phyloP scores from a whole-genome alignment of 1,139 yeast species.

The Magnusiomyces ingens region DNA sequence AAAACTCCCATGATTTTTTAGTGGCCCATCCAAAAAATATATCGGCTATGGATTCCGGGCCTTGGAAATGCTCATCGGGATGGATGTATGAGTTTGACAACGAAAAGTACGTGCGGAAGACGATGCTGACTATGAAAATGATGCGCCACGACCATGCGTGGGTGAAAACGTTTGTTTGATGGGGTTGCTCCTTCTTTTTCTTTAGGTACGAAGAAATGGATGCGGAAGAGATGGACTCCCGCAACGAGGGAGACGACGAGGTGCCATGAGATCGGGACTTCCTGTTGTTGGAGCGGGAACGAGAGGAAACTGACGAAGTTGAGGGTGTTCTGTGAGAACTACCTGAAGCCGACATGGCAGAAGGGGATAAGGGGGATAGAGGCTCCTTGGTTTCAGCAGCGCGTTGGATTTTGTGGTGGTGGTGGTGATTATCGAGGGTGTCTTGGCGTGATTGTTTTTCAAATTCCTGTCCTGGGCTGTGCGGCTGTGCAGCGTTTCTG shows the following conservation, averaged over 20 bases:
- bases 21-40: conserved; percentile 45
- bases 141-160: conserved; percentile 26
- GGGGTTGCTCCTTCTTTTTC: neutral
- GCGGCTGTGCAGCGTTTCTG: no score
- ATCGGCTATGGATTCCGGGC: conserved; percentile 61
- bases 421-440: no score
- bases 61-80: conserved; percentile 96
- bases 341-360: no score
- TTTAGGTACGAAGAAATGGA: neutral
- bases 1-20: conserved; percentile 82
- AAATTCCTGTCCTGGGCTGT: no score
- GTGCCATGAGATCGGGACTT: neutral
- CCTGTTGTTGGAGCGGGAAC: no score
- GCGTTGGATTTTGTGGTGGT: no score
- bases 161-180: conserved; percentile 12
- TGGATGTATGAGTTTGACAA: conserved; percentile 81
- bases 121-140: conserved; percentile 33
- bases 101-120: conserved; percentile 51
- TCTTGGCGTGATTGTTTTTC: no score
- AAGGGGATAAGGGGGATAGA: no score
- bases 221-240: neutral
- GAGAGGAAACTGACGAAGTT: no score
- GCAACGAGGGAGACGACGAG: neutral
- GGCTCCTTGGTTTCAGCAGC: no score
- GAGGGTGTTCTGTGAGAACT: no score